Percentiles rank a stretch among this genome's conserved stretches.
phyloP scores from a whole-genome alignment of 2,329 filamentous ascomycete species.

The Fusarium brevicatenulatum region DNA sequence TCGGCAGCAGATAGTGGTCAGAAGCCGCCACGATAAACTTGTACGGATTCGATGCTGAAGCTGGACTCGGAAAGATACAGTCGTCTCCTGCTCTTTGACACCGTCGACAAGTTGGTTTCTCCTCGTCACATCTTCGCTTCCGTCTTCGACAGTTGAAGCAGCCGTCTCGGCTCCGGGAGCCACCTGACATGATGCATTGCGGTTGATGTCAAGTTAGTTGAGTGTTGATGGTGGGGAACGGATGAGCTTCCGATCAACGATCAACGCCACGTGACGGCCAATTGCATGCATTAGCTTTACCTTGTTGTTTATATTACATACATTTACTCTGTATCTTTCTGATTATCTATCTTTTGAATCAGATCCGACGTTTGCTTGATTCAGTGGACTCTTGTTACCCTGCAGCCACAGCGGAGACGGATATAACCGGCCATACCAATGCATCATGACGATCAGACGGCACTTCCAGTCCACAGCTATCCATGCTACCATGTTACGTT shows the following conservation, averaged over 20 bases:
- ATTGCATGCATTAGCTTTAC: neutral
- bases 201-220: neutral
- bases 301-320: neutral
- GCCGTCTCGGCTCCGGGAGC: constrained; percentile 39
- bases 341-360: neutral
- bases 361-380: neutral
- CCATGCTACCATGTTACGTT: no score
- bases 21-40: constrained; percentile 37
- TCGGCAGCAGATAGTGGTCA: constrained; percentile 26
- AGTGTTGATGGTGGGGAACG: constrained; percentile 6
- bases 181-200: constrained; percentile 36
- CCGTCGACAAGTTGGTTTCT: constrained; percentile 32
- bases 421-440: constrained; percentile 6
- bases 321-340: neutral
- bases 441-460: neutral
- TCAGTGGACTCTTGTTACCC: constrained; percentile 5
- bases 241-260: constrained; percentile 1
- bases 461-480: no score
- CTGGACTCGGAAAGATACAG: constrained; percentile 31
- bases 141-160: constrained; percentile 61
- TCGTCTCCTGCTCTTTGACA: constrained; percentile 27
- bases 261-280: constrained; percentile 10
- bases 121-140: constrained; percentile 59
- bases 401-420: constrained; percentile 23
- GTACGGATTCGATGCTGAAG: constrained; percentile 32